These are phyloP conservation scores for Clavispora santaluciae DNA, from an alignment of 805 yeast genomes.

Conservation along the genomic window DNA sequence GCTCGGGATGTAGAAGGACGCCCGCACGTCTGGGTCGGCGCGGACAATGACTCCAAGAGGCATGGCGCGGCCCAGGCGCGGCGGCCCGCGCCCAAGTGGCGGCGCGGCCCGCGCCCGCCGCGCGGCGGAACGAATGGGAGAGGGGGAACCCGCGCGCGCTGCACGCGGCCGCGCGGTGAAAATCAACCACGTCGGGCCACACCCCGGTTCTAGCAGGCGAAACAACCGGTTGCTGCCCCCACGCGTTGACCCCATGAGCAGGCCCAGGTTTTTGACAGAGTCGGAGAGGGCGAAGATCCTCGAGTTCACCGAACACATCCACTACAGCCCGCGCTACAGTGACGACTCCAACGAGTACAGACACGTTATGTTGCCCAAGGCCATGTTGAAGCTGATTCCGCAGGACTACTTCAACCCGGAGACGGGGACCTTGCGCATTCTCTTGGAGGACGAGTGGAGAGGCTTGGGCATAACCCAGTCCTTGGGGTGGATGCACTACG, in stretches of 20 bases:
- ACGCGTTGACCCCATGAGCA: slow-evolving; percentile 18
- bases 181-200: neutral
- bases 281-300: slow-evolving; percentile 80
- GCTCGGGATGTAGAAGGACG: neutral
- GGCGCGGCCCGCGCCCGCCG: no score
- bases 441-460: slow-evolving; percentile 97
- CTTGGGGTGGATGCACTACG: slow-evolving; percentile 96
- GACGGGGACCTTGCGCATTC: slow-evolving; percentile 86
- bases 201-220: neutral
- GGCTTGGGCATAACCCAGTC: slow-evolving; percentile 97
- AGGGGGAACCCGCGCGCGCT: neutral
- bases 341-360: slow-evolving; percentile 92
- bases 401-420: slow-evolving; percentile 90
- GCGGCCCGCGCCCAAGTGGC: no score
- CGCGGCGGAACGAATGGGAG: neutral
- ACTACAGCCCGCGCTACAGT: slow-evolving; percentile 88
- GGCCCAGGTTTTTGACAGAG: slow-evolving; percentile 69
- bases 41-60: neutral
- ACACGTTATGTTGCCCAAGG: slow-evolving; percentile 95
- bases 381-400: slow-evolving; percentile 90
- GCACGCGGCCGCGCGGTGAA: no score
- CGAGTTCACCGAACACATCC: slow-evolving; percentile 90
- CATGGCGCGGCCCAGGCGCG: neutral
- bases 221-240: neutral
- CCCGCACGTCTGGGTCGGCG: neutral